Evolutionary conservation across 1,284 basidiomycete species (phyloP).

Genomic region (Cutaneotrichosporon curvatum): DNA sequence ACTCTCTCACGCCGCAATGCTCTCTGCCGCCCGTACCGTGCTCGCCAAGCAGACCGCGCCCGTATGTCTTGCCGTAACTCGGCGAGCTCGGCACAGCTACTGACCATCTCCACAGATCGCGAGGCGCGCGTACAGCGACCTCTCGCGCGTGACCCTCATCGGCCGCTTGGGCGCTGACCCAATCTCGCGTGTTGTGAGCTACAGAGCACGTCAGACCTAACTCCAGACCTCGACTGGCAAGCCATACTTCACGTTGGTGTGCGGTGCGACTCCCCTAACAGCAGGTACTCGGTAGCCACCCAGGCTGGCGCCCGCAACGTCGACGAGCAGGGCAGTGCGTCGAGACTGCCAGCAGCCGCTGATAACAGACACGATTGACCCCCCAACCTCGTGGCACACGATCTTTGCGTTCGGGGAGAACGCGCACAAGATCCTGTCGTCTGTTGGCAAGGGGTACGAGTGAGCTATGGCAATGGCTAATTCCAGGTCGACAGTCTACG

Average conservation of each 20-base stretch:
- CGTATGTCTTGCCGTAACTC: too few species aligned
- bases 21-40: too few species aligned
- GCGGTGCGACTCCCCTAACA: background rate
- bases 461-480: background rate
- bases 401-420: constrained; percentile 38
- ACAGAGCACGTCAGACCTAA: constrained; percentile 1
- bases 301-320: constrained; percentile 13
- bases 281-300: constrained; percentile 38
- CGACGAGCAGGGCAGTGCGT: constrained; percentile 21
- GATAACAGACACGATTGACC: constrained; percentile 14
- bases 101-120: too few species aligned
- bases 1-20: too few species aligned
- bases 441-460: constrained; percentile 36
- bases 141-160: constrained; percentile 34
- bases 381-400: constrained; percentile 39
- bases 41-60: too few species aligned
- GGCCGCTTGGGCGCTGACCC: constrained; percentile 41
- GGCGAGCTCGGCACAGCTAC: too few species aligned
- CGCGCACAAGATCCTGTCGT: constrained; percentile 22
- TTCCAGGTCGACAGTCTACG: constrained; percentile 33
- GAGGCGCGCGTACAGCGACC: constrained; percentile 18
- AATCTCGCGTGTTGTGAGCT: constrained; percentile 22
- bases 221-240: constrained; percentile 29
- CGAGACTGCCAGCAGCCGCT: background rate
- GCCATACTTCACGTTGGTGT: constrained; percentile 33